Evolutionary conservation across 2,329 filamentous ascomycete genomes (phyloP).

Genomic region (Aspergillaceae sp.): DNA sequence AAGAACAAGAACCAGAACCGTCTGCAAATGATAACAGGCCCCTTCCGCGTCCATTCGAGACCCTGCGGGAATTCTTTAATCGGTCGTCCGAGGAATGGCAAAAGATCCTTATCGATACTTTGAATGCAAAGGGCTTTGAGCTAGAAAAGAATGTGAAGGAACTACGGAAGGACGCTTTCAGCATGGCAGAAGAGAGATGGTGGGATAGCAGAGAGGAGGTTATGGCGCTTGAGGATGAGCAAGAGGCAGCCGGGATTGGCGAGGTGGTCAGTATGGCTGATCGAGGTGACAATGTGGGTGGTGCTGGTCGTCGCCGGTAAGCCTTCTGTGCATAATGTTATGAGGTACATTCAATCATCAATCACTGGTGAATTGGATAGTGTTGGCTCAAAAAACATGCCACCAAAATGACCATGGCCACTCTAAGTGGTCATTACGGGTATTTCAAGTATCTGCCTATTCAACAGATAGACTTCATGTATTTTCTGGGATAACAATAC

Average conservation of each 20-base stretch:
- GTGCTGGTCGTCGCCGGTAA: slow-evolving; percentile 38
- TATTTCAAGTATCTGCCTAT: no score
- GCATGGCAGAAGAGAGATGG: slow-evolving; percentile 91
- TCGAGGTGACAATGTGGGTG: slow-evolving; percentile 47
- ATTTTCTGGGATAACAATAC: no score
- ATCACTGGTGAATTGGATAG: no score
- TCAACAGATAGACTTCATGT: no score
- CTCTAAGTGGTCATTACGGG: no score
- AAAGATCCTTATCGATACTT: slow-evolving; percentile 66
- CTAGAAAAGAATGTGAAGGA: slow-evolving; percentile 68
- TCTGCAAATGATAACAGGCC: slow-evolving; percentile 66
- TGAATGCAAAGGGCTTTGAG: slow-evolving; percentile 56
- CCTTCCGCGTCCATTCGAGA: slow-evolving; percentile 75
- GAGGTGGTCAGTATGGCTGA: slow-evolving; percentile 86
- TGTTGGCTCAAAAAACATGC: no score
- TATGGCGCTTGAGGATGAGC: slow-evolving; percentile 82
- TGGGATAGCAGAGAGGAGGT: slow-evolving; percentile 97
- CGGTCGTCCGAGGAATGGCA: slow-evolving; percentile 88
- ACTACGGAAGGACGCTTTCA: slow-evolving; percentile 82
- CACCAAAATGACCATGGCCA: no score
- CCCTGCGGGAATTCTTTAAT: slow-evolving; percentile 81
- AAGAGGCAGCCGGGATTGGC: slow-evolving; percentile 88
- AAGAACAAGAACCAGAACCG: slow-evolving; percentile 29
- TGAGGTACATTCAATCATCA: no score
- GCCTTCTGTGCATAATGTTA: no score